Evolutionary conservation across 192 early-diverging fungal species (phyloP).

Genomic region (Coemansia sp.): DNA sequence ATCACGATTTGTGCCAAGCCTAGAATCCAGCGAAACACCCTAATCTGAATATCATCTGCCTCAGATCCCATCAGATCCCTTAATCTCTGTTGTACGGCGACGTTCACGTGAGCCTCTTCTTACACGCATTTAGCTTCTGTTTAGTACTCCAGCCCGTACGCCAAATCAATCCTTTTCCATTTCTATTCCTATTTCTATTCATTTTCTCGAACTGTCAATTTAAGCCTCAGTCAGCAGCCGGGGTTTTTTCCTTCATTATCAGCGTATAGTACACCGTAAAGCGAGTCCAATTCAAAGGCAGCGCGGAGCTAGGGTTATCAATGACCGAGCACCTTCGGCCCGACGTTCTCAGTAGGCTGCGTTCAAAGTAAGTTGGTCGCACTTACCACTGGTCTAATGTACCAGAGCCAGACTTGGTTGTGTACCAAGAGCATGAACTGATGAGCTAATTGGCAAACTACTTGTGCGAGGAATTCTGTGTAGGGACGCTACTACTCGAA

Average conservation of each 20-base stretch:
- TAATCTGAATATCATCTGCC: background rate
- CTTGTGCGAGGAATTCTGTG: background rate
- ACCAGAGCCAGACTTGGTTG: background rate
- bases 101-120: too few species aligned
- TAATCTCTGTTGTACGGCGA: background rate
- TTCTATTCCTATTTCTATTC: too few species aligned
- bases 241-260: background rate
- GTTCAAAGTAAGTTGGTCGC: slow-evolving; percentile 15
- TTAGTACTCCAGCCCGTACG: background rate
- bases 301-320: background rate
- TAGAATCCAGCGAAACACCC: background rate
- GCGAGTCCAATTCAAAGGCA: background rate
- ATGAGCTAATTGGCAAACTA: background rate
- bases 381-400: background rate
- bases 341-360: slow-evolving; percentile 5
- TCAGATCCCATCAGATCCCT: background rate
- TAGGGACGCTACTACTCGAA: slow-evolving; percentile 5
- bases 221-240: background rate
- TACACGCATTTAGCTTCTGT: background rate
- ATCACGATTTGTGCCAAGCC: background rate
- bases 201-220: background rate
- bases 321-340: slow-evolving; percentile 16
- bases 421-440: background rate
- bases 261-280: background rate
- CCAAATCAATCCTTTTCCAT: too few species aligned